Conservation (phyloP, 495 filamentous ascomycete genomes). For the Podospora comata region DNA sequence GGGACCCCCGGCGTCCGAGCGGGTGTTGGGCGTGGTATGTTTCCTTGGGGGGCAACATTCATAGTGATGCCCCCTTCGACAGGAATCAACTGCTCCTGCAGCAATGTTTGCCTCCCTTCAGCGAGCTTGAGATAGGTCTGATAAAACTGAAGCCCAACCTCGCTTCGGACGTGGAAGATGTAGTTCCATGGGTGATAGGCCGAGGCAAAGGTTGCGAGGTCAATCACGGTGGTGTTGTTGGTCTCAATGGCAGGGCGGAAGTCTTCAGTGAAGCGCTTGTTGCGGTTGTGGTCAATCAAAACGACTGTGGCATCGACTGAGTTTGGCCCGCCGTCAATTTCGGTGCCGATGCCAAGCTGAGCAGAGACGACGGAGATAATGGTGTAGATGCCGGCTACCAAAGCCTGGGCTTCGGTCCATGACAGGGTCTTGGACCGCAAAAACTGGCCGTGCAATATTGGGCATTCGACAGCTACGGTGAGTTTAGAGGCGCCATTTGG, state of each 20-base stretch:
- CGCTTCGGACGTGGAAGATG: constrained; percentile 63
- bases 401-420: constrained; percentile 61
- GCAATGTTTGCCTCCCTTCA: constrained; percentile 43
- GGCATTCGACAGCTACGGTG: constrained; percentile 53
- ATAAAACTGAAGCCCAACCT: constrained; percentile 50
- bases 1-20: constrained; percentile 32
- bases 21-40: constrained; percentile 9
- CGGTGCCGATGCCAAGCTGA: constrained; percentile 58
- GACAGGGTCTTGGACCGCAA: constrained; percentile 50
- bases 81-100: constrained; percentile 42
- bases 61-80: constrained; percentile 50
- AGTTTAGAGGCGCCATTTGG: constrained; percentile 42
- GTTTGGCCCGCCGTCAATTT: constrained; percentile 54
- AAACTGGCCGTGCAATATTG: constrained; percentile 46
- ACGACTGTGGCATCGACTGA: constrained; percentile 77
- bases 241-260: constrained; percentile 31
- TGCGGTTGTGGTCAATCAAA: constrained; percentile 59
- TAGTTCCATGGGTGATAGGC: constrained; percentile 64
- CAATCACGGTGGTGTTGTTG: constrained; percentile 57
- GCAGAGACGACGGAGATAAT: constrained; percentile 67
- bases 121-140: constrained; percentile 42
- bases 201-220: constrained; percentile 61
- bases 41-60: constrained; percentile 21
- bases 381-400: constrained; percentile 75
- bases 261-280: constrained; percentile 31